Conservation (phyloP, 176 grass and related monocot genomes). For the Oryza meridionalis region DNA sequence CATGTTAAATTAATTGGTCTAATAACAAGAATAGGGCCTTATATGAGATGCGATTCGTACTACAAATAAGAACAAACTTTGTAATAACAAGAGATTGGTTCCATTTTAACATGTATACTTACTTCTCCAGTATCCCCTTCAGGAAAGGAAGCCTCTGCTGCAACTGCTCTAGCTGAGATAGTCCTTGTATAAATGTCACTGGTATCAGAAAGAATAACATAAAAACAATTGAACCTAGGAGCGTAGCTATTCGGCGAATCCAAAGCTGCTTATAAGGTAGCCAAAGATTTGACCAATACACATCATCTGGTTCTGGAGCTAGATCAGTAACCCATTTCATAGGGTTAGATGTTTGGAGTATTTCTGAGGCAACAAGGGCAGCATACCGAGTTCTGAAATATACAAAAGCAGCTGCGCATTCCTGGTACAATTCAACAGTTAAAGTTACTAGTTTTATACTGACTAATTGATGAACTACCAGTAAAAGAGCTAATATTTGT, state of each 20-base stretch:
- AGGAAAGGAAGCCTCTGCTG: constrained; percentile 80
- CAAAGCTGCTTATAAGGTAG: constrained; percentile 79
- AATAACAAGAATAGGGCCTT: not conserved
- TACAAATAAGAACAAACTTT: not conserved
- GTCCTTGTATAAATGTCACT: constrained; percentile 84
- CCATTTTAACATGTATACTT: constrained; percentile 37
- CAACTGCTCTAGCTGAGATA: constrained; percentile 86
- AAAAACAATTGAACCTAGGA: constrained; percentile 70
- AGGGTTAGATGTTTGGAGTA: constrained; percentile 87
- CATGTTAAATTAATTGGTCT: not conserved
- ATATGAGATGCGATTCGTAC: not conserved
- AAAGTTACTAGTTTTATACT: constrained; percentile 27
- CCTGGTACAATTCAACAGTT: constrained; percentile 50
- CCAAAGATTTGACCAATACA: constrained; percentile 99
- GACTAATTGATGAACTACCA: constrained; percentile 2
- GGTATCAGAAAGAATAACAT: constrained; percentile 93
- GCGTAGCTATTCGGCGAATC: constrained; percentile 76
- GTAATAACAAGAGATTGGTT: constrained; percentile 11
- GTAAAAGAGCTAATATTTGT: constrained; percentile 27
- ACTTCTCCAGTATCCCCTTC: constrained; percentile 73
- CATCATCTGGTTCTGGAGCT: constrained; percentile 91
- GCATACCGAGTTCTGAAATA: constrained; percentile 97
- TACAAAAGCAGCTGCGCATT: constrained; percentile 82
- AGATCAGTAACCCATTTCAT: constrained; percentile 79
- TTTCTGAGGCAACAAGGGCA: constrained; percentile 73